A percentile compares a stretch with the other conserved stretches of the same genome.
These are phyloP conservation scores for Auriculariales sp. DNA, from an alignment of 768 basidiomycete species.

Conservation along the genomic window DNA sequence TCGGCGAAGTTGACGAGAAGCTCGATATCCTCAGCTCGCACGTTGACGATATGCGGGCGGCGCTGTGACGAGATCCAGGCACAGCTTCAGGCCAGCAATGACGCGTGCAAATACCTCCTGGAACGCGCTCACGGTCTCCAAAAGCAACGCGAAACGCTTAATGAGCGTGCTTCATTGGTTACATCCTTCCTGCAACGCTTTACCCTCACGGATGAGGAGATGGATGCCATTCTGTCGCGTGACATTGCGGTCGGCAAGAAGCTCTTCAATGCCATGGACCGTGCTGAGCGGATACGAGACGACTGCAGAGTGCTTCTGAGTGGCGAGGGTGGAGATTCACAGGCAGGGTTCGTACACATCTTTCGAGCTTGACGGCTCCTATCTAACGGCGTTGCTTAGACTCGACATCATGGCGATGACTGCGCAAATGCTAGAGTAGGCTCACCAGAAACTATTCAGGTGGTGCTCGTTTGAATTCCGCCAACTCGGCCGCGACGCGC, in stretches of 20 bases:
- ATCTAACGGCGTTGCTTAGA: conserved; percentile 23
- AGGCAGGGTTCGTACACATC: conserved; percentile 53
- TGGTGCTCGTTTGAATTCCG: conserved; percentile 80
- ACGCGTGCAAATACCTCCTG: conserved; percentile 62
- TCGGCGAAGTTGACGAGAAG: conserved; percentile 89
- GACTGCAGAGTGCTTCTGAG: conserved; percentile 82
- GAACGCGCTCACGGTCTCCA: conserved; percentile 70
- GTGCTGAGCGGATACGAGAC: conserved; percentile 63
- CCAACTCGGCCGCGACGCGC: conserved; percentile 56
- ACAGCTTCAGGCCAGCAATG: conserved; percentile 59
- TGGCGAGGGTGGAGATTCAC: conserved; percentile 66
- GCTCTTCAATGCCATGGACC: conserved; percentile 81
- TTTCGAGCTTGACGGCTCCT: neutral
- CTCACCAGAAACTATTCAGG: conserved; percentile 76
- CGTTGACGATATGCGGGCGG: conserved; percentile 60
- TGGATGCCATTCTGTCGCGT: conserved; percentile 59
- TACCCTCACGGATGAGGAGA: conserved; percentile 63
- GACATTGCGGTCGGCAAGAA: conserved; percentile 58
- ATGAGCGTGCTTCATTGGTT: conserved; percentile 33
- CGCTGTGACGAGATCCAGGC: conserved; percentile 75
- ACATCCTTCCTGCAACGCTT: conserved; percentile 71
- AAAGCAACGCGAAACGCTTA: conserved; percentile 44
- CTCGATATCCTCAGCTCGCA: conserved; percentile 65
- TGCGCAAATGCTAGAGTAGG: conserved; percentile 70
- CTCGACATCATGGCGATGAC: conserved; percentile 82